Conservation (phyloP, 2,329 filamentous ascomycete genomes). For the Blastomyces gilchristii region DNA sequence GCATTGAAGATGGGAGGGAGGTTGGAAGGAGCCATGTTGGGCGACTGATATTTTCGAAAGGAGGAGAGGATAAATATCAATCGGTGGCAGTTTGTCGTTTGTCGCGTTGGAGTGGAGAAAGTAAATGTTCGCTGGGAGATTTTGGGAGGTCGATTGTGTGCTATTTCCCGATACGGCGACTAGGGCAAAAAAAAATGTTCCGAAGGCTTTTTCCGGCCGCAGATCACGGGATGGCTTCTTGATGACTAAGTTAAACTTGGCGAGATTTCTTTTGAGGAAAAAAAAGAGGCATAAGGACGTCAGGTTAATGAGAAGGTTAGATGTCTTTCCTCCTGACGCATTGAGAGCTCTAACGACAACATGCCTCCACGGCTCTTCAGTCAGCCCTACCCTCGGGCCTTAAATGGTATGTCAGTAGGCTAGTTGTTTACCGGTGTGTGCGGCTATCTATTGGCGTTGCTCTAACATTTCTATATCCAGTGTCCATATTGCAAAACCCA, state of each 20-base stretch:
- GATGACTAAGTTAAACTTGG: not conserved
- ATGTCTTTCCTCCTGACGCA: not conserved
- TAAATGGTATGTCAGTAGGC: slow-evolving; percentile 45
- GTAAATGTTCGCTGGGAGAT: slow-evolving; percentile 7
- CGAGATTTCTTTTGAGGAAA: not conserved
- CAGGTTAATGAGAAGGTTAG: not conserved
- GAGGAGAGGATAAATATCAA: slow-evolving; percentile 34
- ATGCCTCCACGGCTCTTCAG: slow-evolving; percentile 60
- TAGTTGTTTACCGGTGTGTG: not conserved
- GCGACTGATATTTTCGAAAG: slow-evolving; percentile 39
- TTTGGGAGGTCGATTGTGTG: slow-evolving; percentile 7
- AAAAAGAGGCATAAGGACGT: not conserved
- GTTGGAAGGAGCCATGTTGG: slow-evolving; percentile 91
- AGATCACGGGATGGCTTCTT: not conserved
- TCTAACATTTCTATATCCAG: slow-evolving; percentile 6
- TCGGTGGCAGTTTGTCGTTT: slow-evolving; percentile 35
- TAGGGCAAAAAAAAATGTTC: slow-evolving; percentile 13
- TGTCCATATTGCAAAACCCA: slow-evolving; percentile 29
- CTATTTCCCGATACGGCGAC: slow-evolving; percentile 5
- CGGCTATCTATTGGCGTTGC: not conserved
- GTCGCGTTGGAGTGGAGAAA: slow-evolving; percentile 14
- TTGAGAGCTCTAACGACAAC: slow-evolving; percentile 5
- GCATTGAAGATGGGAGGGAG: slow-evolving; percentile 93
- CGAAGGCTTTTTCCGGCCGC: slow-evolving; percentile 6
- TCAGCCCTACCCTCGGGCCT: slow-evolving; percentile 49